Evolutionary conservation across 305 asterid species (phyloP).

Genomic region (Plantago coronopus): DNA sequence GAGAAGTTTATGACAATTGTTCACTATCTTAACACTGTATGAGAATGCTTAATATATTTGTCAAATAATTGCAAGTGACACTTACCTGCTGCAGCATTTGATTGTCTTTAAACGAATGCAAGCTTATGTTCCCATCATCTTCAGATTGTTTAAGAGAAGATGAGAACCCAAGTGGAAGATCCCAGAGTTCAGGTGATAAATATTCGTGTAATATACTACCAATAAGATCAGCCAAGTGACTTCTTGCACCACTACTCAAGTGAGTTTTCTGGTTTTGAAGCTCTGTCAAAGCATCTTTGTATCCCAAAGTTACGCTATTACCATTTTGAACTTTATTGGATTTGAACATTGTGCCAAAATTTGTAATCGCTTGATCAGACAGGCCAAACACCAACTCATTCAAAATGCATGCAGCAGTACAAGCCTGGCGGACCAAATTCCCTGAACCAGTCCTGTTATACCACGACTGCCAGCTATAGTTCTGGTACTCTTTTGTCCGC

Average conservation of each 20-base stretch:
- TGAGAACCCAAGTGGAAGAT: constrained; percentile 64
- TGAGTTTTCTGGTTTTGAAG: constrained; percentile 37
- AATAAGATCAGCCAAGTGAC: constrained; percentile 61
- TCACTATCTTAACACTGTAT: constrained; percentile 11
- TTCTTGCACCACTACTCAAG: constrained; percentile 37
- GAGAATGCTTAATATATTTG: constrained; percentile 13
- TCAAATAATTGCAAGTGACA: constrained; percentile 18
- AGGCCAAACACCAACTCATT: constrained; percentile 87
- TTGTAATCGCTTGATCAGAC: constrained; percentile 57
- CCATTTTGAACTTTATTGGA: constrained; percentile 29
- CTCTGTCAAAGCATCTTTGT: constrained; percentile 28
- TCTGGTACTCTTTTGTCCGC: constrained; percentile 55
- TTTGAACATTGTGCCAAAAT: constrained; percentile 42
- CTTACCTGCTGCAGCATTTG: constrained; percentile 89
- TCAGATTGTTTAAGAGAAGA: constrained; percentile 46
- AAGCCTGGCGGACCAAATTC: constrained; percentile 80
- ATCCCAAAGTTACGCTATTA: constrained; percentile 18
- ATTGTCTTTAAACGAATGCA: constrained; percentile 69
- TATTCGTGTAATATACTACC: constrained; percentile 87
- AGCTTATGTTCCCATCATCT: constrained; percentile 50
- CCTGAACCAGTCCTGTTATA: constrained; percentile 71
- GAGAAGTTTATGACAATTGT: constrained; percentile 17
- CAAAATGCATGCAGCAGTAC: constrained; percentile 82
- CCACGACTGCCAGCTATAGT: constrained; percentile 91
- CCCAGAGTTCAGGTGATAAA: constrained; percentile 90